Evolutionary conservation across 2,329 filamentous ascomycete genomes (phyloP).

Genomic region (Penicillium thymicola): DNA sequence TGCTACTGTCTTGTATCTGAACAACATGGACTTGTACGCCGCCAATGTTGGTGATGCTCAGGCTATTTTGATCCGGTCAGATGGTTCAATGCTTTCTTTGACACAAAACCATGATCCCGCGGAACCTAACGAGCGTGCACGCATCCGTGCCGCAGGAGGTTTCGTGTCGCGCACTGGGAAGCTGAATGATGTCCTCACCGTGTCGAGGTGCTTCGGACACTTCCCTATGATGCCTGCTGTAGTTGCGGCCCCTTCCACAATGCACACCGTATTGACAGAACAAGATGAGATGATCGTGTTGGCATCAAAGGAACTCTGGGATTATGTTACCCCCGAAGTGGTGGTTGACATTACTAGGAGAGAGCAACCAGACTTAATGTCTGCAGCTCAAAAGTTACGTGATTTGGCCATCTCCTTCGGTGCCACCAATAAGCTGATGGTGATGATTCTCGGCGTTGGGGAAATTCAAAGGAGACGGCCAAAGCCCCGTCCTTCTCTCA

Average conservation of each 20-base stretch:
- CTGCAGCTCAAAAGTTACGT: constrained; percentile 87
- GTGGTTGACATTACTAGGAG: constrained; percentile 87
- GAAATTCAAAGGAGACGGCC: constrained; percentile 85
- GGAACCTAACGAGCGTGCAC: constrained; percentile 74
- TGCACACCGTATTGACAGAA: constrained; percentile 73
- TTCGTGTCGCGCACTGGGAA: constrained; percentile 94
- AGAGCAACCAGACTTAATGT: constrained; percentile 87
- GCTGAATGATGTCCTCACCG: constrained; percentile 84
- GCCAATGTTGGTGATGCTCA: constrained; percentile 95
- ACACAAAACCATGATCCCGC: constrained; percentile 93
- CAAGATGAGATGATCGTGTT: constrained; percentile 91
- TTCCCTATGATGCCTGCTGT: constrained; percentile 89
- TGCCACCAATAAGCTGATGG: constrained; percentile 92
- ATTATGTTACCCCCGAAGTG: constrained; percentile 83
- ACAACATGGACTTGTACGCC: constrained; percentile 85
- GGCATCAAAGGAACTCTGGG: constrained; percentile 91
- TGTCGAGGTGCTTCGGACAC: constrained; percentile 93
- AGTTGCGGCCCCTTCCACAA: constrained; percentile 83
- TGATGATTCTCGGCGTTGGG: constrained; percentile 94
- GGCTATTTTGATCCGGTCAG: constrained; percentile 89
- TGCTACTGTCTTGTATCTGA: constrained; percentile 85
- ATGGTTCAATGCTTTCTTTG: constrained; percentile 76
- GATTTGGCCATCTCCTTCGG: constrained; percentile 96
- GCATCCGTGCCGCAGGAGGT: constrained; percentile 90
- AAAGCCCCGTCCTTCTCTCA: constrained; percentile 76